A percentile compares a stretch with the other conserved stretches of the same genome.
Evolutionary conservation across 345 rosid species (phyloP).

Genomic region (Clarkia xantiana): DNA sequence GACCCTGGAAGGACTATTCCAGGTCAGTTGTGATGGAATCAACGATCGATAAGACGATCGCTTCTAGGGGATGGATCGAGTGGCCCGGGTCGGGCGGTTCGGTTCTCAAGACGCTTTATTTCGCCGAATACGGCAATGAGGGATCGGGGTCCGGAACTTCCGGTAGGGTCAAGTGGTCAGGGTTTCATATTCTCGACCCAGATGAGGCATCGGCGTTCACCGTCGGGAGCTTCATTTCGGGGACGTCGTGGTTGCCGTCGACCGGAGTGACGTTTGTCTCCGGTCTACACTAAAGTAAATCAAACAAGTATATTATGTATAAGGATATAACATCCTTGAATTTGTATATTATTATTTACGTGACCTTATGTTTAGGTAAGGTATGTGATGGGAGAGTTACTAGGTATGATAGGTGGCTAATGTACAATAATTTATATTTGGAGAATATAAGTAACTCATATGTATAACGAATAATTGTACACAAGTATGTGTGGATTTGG

Average conservation of each 20-base stretch:
- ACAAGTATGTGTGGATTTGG: no score
- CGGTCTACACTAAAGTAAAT: constrained; percentile 22
- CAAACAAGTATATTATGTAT: no score
- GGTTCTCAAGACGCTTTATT: constrained; percentile 22
- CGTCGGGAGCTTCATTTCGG: constrained; percentile 28
- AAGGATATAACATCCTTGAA: no score
- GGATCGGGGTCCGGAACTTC: constrained; percentile 38
- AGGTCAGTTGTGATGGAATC: constrained; percentile 61
- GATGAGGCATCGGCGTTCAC: constrained; percentile 32
- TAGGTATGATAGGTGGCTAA: no score
- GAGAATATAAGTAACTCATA: no score
- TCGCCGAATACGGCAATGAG: constrained; percentile 31
- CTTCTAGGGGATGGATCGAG: constrained; percentile 50
- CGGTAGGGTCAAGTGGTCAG: constrained; percentile 32
- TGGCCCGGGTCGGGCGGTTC: constrained; percentile 39
- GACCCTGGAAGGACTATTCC: constrained; percentile 73
- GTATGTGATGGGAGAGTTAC: no score
- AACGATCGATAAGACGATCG: constrained; percentile 30
- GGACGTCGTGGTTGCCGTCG: constrained; percentile 45
- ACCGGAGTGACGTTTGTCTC: constrained; percentile 40
- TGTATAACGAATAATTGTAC: no score
- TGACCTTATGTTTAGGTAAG: no score
- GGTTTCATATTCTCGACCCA: constrained; percentile 31
- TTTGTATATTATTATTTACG: no score
- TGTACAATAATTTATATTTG: no score